Percentiles rank a stretch among this genome's conserved stretches.
These are phyloP conservation scores for Hypomontagnella monticulosa DNA, from an alignment of 495 filamentous ascomycete species.

Conservation along the genomic window DNA sequence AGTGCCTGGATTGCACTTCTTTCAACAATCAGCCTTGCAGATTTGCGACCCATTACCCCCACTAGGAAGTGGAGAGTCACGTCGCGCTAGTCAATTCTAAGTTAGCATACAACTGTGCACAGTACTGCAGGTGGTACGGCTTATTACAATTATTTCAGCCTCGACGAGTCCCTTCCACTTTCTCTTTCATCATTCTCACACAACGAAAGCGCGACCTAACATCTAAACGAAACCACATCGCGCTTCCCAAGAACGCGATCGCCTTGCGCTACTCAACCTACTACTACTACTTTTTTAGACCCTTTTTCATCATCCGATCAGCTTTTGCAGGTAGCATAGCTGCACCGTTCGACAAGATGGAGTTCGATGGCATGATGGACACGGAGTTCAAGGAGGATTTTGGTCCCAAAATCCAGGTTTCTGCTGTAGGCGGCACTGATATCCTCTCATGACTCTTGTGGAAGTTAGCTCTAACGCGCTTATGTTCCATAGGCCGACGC, in stretches of 20 bases:
- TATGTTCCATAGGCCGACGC: conserved; percentile 65
- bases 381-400: conserved; percentile 62
- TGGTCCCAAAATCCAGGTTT: conserved; percentile 75
- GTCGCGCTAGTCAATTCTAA: too few species aligned
- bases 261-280: neutral
- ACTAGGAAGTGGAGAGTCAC: too few species aligned
- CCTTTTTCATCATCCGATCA: conserved; percentile 14
- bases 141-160: conserved; percentile 28
- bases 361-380: conserved; percentile 73
- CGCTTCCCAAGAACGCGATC: neutral
- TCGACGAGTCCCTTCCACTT: conserved; percentile 47
- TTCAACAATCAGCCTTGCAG: neutral
- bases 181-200: conserved; percentile 33
- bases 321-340: conserved; percentile 11
- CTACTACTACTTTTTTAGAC: neutral
- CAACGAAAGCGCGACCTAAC: neutral
- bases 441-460: conserved; percentile 14
- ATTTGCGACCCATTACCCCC: too few species aligned
- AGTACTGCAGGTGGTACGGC: neutral
- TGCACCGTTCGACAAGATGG: conserved; percentile 56
- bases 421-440: conserved; percentile 61
- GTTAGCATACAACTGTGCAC: too few species aligned
- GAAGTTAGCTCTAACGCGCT: conserved; percentile 10
- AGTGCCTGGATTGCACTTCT: too few species aligned
- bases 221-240: neutral